These are phyloP conservation scores for Zygotorulaspora sp. DNA, from an alignment of 805 yeast species.

Conservation along the genomic window DNA sequence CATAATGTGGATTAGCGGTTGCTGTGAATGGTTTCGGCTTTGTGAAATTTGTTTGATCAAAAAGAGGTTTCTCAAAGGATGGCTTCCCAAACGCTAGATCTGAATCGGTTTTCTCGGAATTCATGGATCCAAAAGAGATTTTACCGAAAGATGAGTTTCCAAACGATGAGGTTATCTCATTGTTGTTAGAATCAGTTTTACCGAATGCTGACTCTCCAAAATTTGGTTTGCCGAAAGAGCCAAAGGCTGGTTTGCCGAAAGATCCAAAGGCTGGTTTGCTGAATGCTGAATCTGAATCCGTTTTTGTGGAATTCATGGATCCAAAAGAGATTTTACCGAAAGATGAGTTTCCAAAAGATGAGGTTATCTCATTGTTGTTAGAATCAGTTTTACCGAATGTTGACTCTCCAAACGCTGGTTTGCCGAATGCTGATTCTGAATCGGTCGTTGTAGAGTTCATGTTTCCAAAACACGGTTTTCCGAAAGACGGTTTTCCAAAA, in stretches of 20 bases:
- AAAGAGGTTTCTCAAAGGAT: constrained; percentile 13
- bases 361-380: constrained; percentile 7
- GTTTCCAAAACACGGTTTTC: neutral
- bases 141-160: constrained; percentile 10
- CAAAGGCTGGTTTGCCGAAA: constrained; percentile 14
- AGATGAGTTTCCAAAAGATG: constrained; percentile 14
- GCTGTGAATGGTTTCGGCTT: too few species aligned
- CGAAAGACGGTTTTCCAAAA: neutral
- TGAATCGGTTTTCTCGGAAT: constrained; percentile 1
- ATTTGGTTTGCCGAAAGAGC: constrained; percentile 1
- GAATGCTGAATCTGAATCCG: constrained; percentile 5
- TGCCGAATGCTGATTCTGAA: constrained; percentile 15
- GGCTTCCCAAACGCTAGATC: constrained; percentile 13
- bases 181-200: constrained; percentile 7
- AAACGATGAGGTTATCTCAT: constrained; percentile 16
- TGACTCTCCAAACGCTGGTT: constrained; percentile 15
- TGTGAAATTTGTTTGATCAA: too few species aligned
- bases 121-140: too few species aligned
- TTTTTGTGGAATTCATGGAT: constrained; percentile 13
- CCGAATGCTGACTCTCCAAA: constrained; percentile 5
- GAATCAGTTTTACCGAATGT: constrained; percentile 16
- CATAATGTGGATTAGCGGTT: too few species aligned
- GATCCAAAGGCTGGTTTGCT: constrained; percentile 20
- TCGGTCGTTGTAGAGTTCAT: neutral
- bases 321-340: constrained; percentile 19